These are phyloP conservation scores for Rhodotorula taiwanensis DNA, from an alignment of 768 basidiomycete species.

Conservation along the genomic window DNA sequence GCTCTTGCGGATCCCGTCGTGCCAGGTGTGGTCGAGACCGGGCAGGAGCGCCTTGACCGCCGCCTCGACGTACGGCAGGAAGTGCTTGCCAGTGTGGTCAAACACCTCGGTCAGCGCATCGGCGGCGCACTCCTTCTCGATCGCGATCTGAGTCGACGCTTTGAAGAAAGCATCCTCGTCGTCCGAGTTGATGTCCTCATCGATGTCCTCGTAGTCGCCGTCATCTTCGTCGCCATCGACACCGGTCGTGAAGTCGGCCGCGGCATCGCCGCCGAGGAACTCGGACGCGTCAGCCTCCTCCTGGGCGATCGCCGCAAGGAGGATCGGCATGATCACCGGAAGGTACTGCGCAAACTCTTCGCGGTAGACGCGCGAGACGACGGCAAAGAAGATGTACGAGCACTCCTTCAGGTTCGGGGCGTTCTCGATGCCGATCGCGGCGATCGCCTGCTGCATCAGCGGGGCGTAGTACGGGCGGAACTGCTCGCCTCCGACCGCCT, in stretches of 20 bases:
- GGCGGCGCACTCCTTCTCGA: conserved; percentile 98
- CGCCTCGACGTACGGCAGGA: conserved; percentile 83
- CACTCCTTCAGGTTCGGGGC: conserved; percentile 85
- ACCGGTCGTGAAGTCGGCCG: conserved; percentile 47
- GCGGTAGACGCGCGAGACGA: conserved; percentile 94
- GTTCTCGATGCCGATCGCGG: conserved; percentile 71
- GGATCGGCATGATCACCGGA: conserved; percentile 72
- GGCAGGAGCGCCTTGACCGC: conserved; percentile 69
- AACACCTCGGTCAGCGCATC: conserved; percentile 92
- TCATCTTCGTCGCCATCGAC: conserved; percentile 57
- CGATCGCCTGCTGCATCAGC: conserved; percentile 91
- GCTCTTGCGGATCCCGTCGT: conserved; percentile 94
- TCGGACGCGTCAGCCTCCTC: conserved; percentile 64
- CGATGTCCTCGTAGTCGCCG: conserved; percentile 52
- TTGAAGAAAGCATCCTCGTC: conserved; percentile 49
- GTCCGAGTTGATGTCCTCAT: conserved; percentile 37
- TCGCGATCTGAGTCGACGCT: conserved; percentile 85
- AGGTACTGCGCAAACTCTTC: conserved; percentile 89
- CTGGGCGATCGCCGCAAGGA: conserved; percentile 64
- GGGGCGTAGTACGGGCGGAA: conserved; percentile 95
- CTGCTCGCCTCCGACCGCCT: conserved; percentile 85
- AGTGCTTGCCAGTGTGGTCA: conserved; percentile 67
- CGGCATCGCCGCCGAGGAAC: conserved; percentile 39
- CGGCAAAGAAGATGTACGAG: conserved; percentile 95
- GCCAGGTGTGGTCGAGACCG: conserved; percentile 74